Percentiles rank a stretch among this genome's conserved stretches.
phyloP scores from a whole-genome alignment of 2,329 filamentous ascomycete genomes.

The Colletotrichum neosansevieriae region DNA sequence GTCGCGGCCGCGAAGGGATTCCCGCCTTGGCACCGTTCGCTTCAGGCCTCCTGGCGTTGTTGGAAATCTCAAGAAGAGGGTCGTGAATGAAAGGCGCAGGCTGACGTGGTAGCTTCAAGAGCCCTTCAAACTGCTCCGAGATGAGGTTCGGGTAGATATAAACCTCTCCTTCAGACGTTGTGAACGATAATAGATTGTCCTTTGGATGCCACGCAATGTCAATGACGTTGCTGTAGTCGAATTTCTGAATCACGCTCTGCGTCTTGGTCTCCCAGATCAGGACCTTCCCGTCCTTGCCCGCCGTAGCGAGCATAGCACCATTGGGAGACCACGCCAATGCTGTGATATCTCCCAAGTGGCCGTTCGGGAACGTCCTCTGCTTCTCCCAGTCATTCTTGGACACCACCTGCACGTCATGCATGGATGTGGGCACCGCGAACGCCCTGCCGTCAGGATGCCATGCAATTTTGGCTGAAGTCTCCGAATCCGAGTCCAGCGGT shows the following conservation, averaged over 20 bases:
- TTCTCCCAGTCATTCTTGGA: constrained; percentile 92
- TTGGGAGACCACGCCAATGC: constrained; percentile 95
- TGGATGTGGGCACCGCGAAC: constrained; percentile 86
- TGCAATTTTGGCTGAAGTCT: constrained; percentile 78
- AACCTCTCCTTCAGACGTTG: constrained; percentile 91
- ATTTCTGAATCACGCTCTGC: constrained; percentile 81
- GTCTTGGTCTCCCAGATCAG: constrained; percentile 91
- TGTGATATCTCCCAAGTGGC: constrained; percentile 87
- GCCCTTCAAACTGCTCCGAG: constrained; percentile 65
- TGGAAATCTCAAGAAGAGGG: constrained; percentile 76
- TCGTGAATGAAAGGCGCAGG: constrained; percentile 90
- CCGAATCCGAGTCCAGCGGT: constrained; percentile 79
- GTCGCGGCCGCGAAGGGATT: constrained; percentile 56
- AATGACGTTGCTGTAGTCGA: constrained; percentile 86
- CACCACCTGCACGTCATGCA: constrained; percentile 85
- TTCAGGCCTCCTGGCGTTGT: constrained; percentile 70
- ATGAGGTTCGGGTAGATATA: constrained; percentile 86
- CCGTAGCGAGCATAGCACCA: constrained; percentile 84
- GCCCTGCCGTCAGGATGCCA: constrained; percentile 97
- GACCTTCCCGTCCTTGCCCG: constrained; percentile 76
- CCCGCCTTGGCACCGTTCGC: constrained; percentile 29
- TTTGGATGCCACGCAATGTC: constrained; percentile 92
- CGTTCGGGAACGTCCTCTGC: constrained; percentile 82
- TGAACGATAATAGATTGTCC: constrained; percentile 90
- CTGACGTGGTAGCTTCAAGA: constrained; percentile 72